Evolutionary conservation across 2,329 filamentous ascomycete species (phyloP), one percentile per base, ranked within the genome.

Genomic region (Stachybotrys echinatus): DNA sequence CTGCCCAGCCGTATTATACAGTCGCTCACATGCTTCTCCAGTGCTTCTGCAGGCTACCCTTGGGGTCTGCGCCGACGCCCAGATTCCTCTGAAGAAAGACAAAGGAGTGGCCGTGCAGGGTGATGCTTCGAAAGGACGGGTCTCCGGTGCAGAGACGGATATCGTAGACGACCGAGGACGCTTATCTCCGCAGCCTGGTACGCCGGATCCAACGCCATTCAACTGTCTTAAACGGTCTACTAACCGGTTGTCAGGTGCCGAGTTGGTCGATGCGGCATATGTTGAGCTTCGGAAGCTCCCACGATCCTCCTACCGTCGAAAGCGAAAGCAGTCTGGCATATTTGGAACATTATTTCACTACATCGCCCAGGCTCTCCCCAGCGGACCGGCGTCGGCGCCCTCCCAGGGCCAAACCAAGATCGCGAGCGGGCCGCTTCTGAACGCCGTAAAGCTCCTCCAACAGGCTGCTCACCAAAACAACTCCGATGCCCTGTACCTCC

Each of bases 401-500:
- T 70, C 73, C 1, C 65, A 73, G 23, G 55, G 65, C 34, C 52
- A 67, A 34, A 62, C 67, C 18, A 58, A 63, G 22, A 64, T 56
- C 4, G 52, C 73, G 19, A 71, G 64, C 44, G 72, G 74, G 0
- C 71, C 74, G 27, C 68, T 82, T 5, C 61, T 73, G 21, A 74
- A 76, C 23, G 79, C 79, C 5, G 75, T 81, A 21, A 68, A 69
- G 48, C 67, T 80, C 20, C 73, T 84, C 19, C 71, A 81, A 53
- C 68, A 76, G 50, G 76, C 80, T 1, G 75, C 77, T 14, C 66
- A 68, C 17, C 69, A 75, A 53, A 80, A 81, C 55, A 83, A 90
- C 63, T 80, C 89, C 2, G 92, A 99, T 66, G 94, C 94, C 5
- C 81, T 97, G 43, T 96, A 87, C 63, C 75, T 95, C 17, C 78